These are phyloP conservation scores for Spiromastix sp. DNA, from an alignment of 2,329 filamentous ascomycete genomes.

Conservation along the genomic window DNA sequence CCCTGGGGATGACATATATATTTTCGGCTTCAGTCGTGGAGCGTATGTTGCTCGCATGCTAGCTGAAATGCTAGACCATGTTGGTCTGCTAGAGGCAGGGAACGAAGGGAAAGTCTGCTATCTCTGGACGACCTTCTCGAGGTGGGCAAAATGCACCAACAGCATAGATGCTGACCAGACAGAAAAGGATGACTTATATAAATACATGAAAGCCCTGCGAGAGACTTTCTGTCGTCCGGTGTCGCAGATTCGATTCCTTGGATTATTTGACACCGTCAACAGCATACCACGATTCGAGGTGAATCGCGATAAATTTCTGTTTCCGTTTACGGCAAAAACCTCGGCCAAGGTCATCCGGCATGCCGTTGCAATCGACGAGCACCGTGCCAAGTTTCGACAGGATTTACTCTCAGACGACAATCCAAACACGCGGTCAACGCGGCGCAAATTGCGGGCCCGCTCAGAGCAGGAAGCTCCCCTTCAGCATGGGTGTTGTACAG, in stretches of 20 bases:
- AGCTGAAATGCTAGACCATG: constrained; percentile 75
- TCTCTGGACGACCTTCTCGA: constrained; percentile 54
- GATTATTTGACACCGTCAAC: no score
- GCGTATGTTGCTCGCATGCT: constrained; percentile 65
- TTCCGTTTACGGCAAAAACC: constrained; percentile 45
- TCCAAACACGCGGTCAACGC: no score
- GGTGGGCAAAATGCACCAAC: constrained; percentile 29
- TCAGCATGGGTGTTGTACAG: no score
- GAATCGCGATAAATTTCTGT: constrained; percentile 67
- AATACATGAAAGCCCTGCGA: constrained; percentile 68
- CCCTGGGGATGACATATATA: constrained; percentile 50
- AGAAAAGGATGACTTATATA: constrained; percentile 45
- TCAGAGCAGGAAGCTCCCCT: no score
- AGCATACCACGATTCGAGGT: constrained; percentile 74
- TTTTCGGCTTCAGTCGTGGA: constrained; percentile 65
- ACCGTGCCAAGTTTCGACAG: constrained; percentile 48
- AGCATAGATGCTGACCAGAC: constrained; percentile 19
- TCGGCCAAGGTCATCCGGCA: constrained; percentile 47
- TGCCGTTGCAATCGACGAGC: constrained; percentile 48
- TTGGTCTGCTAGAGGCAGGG: constrained; percentile 67
- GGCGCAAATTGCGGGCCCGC: no score
- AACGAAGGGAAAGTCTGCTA: constrained; percentile 81
- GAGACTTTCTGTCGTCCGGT: constrained; percentile 73
- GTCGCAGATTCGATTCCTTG: constrained; percentile 59
- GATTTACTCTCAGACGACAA: constrained; percentile 41